These are phyloP conservation scores for Hypoxylon sp. DNA, from an alignment of 2,329 filamentous ascomycete species.

Conservation along the genomic window DNA sequence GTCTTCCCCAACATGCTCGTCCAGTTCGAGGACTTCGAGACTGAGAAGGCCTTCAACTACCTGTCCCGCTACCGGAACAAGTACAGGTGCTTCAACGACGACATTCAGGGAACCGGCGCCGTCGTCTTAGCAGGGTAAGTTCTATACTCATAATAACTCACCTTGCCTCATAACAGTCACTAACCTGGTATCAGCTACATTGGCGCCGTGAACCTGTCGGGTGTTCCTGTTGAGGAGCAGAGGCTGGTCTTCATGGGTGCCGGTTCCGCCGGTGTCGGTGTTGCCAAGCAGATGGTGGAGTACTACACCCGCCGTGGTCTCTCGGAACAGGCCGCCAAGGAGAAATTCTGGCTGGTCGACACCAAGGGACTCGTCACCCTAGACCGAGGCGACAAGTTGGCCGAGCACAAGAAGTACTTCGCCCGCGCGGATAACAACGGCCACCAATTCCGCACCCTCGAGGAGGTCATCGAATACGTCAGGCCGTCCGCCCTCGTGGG, in stretches of 20 bases:
- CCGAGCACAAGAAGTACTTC: constrained; percentile 85
- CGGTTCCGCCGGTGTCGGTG: constrained; percentile 93
- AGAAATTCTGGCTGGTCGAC: constrained; percentile 97
- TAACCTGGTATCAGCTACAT: constrained; percentile 57
- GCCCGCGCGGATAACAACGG: constrained; percentile 70
- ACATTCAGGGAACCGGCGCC: constrained; percentile 96
- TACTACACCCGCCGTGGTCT: constrained; percentile 94
- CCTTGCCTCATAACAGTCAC: constrained; percentile 3
- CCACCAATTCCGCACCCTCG: constrained; percentile 78
- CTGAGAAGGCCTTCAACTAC: constrained; percentile 87
- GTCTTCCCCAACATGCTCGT: constrained; percentile 73
- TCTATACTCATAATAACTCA: not conserved
- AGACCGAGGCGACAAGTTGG: constrained; percentile 92
- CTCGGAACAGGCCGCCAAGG: constrained; percentile 83
- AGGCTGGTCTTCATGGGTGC: constrained; percentile 96
- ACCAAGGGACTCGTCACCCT: constrained; percentile 93
- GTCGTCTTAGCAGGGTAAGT: constrained; percentile 85
- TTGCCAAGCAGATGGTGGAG: constrained; percentile 96
- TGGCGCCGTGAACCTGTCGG: constrained; percentile 81
- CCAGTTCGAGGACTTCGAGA: constrained; percentile 98
- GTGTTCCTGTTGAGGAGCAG: constrained; percentile 86
- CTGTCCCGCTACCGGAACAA: constrained; percentile 86
- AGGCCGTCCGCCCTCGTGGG: constrained; percentile 95
- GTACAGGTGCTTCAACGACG: constrained; percentile 98
- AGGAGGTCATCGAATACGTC: constrained; percentile 93